Percentiles rank a stretch among this genome's conserved stretches.
These are phyloP conservation scores for Singerocomus rubriflavus DNA, from an alignment of 1,284 basidiomycete genomes.

Conservation along the genomic window DNA sequence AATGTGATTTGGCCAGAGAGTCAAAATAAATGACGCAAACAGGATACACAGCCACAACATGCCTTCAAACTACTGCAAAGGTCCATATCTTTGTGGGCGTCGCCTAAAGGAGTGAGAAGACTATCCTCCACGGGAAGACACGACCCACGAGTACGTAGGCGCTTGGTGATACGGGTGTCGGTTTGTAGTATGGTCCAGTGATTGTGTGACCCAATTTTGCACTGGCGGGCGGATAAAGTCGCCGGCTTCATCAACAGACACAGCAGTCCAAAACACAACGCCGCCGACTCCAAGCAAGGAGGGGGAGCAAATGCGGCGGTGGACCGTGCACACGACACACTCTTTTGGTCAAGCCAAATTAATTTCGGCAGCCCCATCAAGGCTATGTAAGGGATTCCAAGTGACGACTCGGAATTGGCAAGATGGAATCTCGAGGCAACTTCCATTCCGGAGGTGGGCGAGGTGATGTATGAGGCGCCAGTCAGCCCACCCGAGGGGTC, in stretches of 20 bases:
- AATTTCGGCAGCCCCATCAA: neutral
- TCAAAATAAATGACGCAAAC: constrained; percentile 4
- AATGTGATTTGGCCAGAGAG: neutral
- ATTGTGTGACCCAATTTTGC: neutral
- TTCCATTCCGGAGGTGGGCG: constrained; percentile 17
- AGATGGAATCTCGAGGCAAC: constrained; percentile 17
- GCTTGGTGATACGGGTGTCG: neutral
- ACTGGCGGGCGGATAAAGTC: neutral
- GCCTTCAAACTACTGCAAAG: neutral
- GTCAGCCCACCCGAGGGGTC: neutral
- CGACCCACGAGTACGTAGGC: constrained; percentile 14
- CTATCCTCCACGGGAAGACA: neutral
- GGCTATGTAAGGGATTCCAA: constrained; percentile 9
- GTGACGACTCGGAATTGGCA: constrained; percentile 19
- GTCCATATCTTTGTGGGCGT: neutral
- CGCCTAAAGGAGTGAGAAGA: constrained; percentile 10
- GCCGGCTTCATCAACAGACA: neutral
- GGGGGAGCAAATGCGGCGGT: neutral
- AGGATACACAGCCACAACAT: constrained; percentile 7
- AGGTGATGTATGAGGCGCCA: neutral
- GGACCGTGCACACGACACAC: constrained; percentile 1
- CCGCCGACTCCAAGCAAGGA: neutral
- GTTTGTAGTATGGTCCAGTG: neutral
- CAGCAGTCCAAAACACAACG: neutral
- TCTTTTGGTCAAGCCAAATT: constrained; percentile 8